Evolutionary conservation across 768 basidiomycete species (phyloP).

Genomic region (Tricholoma terreum): DNA sequence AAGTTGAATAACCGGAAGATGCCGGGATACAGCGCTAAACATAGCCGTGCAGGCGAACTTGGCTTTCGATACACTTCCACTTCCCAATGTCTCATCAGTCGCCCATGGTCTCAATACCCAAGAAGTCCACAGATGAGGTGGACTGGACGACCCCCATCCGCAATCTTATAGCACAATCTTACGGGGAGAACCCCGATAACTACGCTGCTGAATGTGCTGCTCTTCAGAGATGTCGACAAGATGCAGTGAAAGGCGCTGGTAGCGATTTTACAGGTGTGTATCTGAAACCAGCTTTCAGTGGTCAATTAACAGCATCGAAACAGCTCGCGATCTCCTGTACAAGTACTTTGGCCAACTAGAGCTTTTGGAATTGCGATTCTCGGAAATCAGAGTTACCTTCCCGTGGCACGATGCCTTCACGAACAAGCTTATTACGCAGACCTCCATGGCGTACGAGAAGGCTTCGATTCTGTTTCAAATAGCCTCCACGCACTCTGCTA

Average conservation of each 20-base stretch:
- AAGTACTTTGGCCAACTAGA: constrained; percentile 99
- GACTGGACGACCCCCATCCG: constrained; percentile 93
- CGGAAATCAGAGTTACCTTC: constrained; percentile 94
- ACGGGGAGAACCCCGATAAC: constrained; percentile 88
- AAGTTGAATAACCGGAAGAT: constrained; percentile 26
- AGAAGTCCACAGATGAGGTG: constrained; percentile 93
- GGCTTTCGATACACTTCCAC: too few relatives aligned
- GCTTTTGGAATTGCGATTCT: constrained; percentile 92
- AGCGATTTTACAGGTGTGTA: constrained; percentile 87
- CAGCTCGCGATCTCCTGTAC: constrained; percentile 91
- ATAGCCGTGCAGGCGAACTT: too few relatives aligned
- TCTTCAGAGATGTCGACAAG: constrained; percentile 89
- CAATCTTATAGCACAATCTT: constrained; percentile 83
- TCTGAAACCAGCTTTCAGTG: not conserved
- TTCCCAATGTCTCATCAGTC: constrained; percentile 84
- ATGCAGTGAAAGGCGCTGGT: constrained; percentile 94
- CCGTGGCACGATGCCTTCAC: constrained; percentile 98
- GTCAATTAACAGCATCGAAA: constrained; percentile 5
- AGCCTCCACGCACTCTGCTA: constrained; percentile 88
- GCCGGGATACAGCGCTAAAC: too few relatives aligned
- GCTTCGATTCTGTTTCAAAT: constrained; percentile 97
- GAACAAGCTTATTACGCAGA: constrained; percentile 88
- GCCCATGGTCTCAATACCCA: constrained; percentile 89
- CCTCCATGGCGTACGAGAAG: constrained; percentile 97
- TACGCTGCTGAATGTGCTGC: constrained; percentile 82